Evolutionary conservation across 345 rosid genomes (phyloP).

Genomic region (Dipteronia dyeriana): DNA sequence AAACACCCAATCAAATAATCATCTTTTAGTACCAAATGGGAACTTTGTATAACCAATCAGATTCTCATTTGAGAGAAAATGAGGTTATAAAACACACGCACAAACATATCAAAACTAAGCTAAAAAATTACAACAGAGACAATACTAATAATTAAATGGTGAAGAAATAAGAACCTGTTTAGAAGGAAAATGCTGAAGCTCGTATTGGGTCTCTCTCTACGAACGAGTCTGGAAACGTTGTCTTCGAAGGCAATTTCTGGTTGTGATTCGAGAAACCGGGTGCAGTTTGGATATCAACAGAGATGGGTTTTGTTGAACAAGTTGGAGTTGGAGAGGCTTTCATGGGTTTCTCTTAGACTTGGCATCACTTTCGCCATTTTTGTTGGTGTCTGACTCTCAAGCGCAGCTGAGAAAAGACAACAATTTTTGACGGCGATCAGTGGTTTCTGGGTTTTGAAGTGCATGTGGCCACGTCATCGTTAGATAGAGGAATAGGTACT

Average conservation of each 20-base stretch:
- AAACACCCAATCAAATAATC: not conserved
- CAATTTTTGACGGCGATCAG: no score
- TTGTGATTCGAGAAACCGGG: constrained; percentile 28
- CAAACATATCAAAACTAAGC: not conserved
- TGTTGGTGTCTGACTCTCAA: not conserved
- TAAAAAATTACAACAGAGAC: no score
- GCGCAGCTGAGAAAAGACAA: no score
- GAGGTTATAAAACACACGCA: not conserved
- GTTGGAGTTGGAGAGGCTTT: constrained; percentile 6
- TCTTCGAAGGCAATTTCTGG: constrained; percentile 63
- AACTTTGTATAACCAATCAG: no score
- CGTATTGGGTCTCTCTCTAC: constrained; percentile 71
- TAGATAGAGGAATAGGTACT: no score
- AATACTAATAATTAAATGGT: no score
- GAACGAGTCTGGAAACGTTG: constrained; percentile 56
- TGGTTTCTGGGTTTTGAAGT: not conserved
- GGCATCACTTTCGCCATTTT: not conserved
- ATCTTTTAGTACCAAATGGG: not conserved
- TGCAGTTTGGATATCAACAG: not conserved
- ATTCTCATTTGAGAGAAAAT: no score
- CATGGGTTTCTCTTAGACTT: not conserved
- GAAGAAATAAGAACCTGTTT: constrained; percentile 30
- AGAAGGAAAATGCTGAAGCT: constrained; percentile 56
- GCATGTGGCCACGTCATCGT: no score
- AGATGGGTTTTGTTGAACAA: not conserved